Evolutionary conservation across 352 stramenopile species (phyloP).

Genomic region (Globisporangium perplexum): DNA sequence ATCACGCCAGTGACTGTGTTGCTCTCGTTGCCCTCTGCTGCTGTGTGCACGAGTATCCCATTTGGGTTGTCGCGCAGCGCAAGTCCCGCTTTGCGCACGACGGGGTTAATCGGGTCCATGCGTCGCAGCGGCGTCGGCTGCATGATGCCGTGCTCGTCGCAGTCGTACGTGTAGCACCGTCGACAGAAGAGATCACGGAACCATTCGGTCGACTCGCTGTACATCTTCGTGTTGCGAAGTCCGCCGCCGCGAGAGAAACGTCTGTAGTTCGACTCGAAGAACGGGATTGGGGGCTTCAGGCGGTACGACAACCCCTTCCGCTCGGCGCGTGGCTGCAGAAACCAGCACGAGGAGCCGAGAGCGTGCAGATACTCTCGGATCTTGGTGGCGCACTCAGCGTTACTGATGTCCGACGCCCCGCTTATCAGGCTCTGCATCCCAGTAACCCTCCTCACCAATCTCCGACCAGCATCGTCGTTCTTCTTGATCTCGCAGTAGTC

Average conservation of each 20-base stretch:
- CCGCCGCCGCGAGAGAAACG: conserved; percentile 23
- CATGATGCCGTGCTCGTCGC: conserved; percentile 81
- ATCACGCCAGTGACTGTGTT: conserved; percentile 9
- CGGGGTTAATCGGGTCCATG: conserved; percentile 53
- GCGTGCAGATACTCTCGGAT: conserved; percentile 9
- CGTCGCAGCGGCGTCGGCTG: conserved; percentile 42
- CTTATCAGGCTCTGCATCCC: conserved; percentile 21
- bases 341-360: conserved; percentile 22
- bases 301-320: conserved; percentile 18
- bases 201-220: conserved; percentile 62
- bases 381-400: not conserved
- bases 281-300: conserved; percentile 36
- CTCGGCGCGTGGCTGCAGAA: conserved; percentile 18
- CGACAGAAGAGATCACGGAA: conserved; percentile 88
- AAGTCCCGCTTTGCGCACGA: conserved; percentile 28
- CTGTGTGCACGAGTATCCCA: not conserved
- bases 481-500: conserved; percentile 51
- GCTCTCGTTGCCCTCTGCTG: not conserved
- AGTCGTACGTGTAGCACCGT: conserved; percentile 90
- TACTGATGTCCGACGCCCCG: not conserved
- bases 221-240: conserved; percentile 30
- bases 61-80: conserved; percentile 12
- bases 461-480: conserved; percentile 17
- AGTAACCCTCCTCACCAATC: conserved; percentile 18
- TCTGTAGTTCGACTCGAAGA: conserved; percentile 53